Base-by-base conservation (phyloP, 768 basidiomycete species). In the Boletus patriciae region DNA sequence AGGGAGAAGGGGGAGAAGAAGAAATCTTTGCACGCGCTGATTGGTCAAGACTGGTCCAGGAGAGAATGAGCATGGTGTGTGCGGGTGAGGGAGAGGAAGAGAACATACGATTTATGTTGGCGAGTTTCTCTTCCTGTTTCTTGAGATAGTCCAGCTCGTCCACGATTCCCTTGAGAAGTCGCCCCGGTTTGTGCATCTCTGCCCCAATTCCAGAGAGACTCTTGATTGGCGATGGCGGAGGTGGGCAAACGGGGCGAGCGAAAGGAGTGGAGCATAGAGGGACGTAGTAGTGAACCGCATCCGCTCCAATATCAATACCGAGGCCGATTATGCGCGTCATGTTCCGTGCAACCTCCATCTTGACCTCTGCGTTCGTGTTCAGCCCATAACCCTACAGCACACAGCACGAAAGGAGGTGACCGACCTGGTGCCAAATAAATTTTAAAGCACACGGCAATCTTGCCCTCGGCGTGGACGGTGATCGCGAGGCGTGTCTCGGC, bases 251-350 rank as follows among this genome's bases (percentile, higher is more conserved):
- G 27, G 41, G 34, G 27, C 27, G n/a, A n/a, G n/a, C n/a, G n/a
- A n/a, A n/a, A n/a, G n/a, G n/a, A n/a, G n/a, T n/a, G n/a, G n/a
- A n/a, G n/a, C n/a, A n/a, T n/a, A n/a, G n/a, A n/a, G n/a, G n/a
- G n/a, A n/a, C n/a, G n/a, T n/a, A n/a, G 6, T 98, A 99, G 75
- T 99, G 97, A 37, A 98, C 88, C 2, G 96, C 97, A 66, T 98
- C 95, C 15, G 96, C 95, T 34, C 73, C 40, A n/a, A n/a, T n/a
- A n/a, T n/a, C n/a, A n/a, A n/a, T n/a, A n/a, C n/a, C n/a, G n/a
- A n/a, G n/a, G n/a, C n/a, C n/a, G n/a, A n/a, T n/a, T n/a, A 90
- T 82, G 18, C 93, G 82, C 40, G 77, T 73, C 61, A 84, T 76
- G 53, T 81, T 80, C 33, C 73, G 66, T 3, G 77, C 77, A 50